Percentiles rank a stretch among this genome's conserved stretches.
Conservation (phyloP, 495 filamentous ascomycete species). For the Xylaria scruposa region DNA sequence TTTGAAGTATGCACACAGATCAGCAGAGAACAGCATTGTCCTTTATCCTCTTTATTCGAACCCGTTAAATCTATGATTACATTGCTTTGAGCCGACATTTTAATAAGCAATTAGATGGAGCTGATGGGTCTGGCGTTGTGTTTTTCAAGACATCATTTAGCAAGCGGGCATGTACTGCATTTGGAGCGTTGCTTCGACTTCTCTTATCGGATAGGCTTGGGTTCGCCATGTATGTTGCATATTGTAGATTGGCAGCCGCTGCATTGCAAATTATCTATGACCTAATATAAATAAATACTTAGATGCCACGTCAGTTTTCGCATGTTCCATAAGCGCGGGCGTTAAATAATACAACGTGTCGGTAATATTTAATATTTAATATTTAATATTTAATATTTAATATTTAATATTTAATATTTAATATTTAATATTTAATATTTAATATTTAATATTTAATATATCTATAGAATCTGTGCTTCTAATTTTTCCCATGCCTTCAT, state of each 20-base stretch:
- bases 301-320: neutral
- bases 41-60: neutral
- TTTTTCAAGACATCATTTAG: constrained; percentile 19
- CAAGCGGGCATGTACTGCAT: constrained; percentile 22
- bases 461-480: neutral
- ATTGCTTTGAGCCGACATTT: neutral
- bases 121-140: constrained; percentile 8
- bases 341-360: neutral
- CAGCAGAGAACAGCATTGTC: neutral
- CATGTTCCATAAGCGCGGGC: neutral
- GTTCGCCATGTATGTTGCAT: constrained; percentile 16
- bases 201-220: constrained; percentile 10
- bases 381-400: too few species aligned
- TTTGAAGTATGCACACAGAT: neutral
- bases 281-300: neutral
- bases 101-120: neutral
- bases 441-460: too few species aligned
- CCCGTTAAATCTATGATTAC: neutral
- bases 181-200: constrained; percentile 20
- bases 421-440: too few species aligned
- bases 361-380: neutral
- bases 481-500: neutral
- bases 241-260: constrained; percentile 13
- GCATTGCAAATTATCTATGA: neutral
- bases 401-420: too few species aligned